Evolutionary conservation across 495 filamentous ascomycete species (phyloP).

Genomic region (Penicillium roqueforti): DNA sequence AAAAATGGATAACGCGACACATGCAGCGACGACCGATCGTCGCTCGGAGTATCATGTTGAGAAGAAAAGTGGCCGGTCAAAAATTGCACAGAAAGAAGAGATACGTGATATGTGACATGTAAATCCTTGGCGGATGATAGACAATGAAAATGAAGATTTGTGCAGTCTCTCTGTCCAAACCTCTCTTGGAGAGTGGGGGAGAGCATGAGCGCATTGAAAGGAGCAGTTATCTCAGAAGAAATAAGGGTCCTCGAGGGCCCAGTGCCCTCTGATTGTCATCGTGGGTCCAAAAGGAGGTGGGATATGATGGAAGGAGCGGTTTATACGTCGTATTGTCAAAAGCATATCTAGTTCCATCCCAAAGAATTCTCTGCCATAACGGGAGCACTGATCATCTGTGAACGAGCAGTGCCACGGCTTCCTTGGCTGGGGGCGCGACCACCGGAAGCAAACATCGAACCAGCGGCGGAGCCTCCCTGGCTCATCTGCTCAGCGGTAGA

Average conservation of each 20-base stretch:
- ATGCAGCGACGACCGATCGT: constrained; percentile 16
- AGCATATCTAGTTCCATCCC: constrained; percentile 79
- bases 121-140: constrained; percentile 22
- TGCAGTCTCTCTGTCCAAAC: constrained; percentile 22
- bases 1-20: constrained; percentile 22
- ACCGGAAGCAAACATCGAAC: constrained; percentile 36
- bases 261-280: constrained; percentile 5
- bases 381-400: constrained; percentile 74
- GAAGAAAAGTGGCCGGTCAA: constrained; percentile 25
- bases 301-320: neutral
- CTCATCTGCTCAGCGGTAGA: constrained; percentile 51
- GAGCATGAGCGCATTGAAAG: constrained; percentile 10
- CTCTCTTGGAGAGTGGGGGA: constrained; percentile 4
- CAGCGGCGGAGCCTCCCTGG: constrained; percentile 35
- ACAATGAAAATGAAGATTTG: constrained; percentile 30
- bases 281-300: neutral
- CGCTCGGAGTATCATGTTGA: constrained; percentile 28
- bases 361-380: constrained; percentile 97
- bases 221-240: neutral
- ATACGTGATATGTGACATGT: constrained; percentile 29
- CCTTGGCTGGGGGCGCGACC: constrained; percentile 48
- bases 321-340: constrained; percentile 10
- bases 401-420: constrained; percentile 66
- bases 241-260: neutral
- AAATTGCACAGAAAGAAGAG: constrained; percentile 29